Base-by-base conservation (phyloP, 306 rosid species). In the Rosa lucieae region DNA sequence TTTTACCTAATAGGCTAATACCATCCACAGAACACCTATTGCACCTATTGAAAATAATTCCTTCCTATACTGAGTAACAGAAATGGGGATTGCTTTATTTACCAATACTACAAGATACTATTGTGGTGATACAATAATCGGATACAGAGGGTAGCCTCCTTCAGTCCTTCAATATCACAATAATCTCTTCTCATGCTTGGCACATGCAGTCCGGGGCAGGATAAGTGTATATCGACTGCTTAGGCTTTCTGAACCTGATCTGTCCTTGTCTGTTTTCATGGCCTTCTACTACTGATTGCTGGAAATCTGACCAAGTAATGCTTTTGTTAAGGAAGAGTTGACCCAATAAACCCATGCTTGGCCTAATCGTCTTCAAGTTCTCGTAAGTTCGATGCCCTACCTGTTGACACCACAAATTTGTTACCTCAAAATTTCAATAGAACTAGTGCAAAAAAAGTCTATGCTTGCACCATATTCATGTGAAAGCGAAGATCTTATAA, bases 161-260 rank as follows among this genome's bases (percentile, higher is more conserved):
- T 71, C 68, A 62, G 62, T 73, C 80, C 74, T 76, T 72, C 68
- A 67, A 67, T 69, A 78, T 70, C 56, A 44, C 49, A 11, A 20
- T 20, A n/a, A 18, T 20, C 62, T 55, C 62, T 53, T n/a, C 56
- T 82, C 79, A 90, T 79, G 89, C 89, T 69, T 89, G 92, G 87
- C 98, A 96, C 91, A 93, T 93, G 90, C 99, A 96, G 81, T 96
- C 96, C 43, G 98, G 98, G 80, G 89, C 88, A 49, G 99, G 99
- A 46, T 96, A 96, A 5, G 99, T 93, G 78, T 96, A 96, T 53
- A 96, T 86, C 51, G 99, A 96, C 76, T 96, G 98, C 86, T 93
- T 96, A 29, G 96, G 89, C 84, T 87, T 96, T 82, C 98, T 91
- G 49, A 90, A 76, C 86, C 98, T 90, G 76, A 90, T 76, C 80